Conservation (phyloP, 108 stramenopile species). For the Chaetoceros muelleri region DNA sequence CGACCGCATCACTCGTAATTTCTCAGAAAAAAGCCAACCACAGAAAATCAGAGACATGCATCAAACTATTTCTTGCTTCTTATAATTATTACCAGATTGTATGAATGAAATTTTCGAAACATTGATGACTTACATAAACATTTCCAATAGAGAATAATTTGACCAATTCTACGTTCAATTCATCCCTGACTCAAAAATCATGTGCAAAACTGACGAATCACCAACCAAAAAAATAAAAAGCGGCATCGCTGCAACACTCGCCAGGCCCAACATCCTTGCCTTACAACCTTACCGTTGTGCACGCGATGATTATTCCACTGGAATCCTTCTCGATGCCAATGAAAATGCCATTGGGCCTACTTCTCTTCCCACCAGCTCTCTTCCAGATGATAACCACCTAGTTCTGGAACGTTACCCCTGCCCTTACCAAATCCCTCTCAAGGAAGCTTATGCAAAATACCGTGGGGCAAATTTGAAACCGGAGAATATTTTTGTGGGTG, state of each 20-base stretch:
- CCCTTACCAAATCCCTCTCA: conserved; percentile 78
- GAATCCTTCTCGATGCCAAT: conserved; percentile 92
- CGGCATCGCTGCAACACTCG: conserved; percentile 53
- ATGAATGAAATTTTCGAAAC: no score
- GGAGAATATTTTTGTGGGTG: conserved; percentile 91
- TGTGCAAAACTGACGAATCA: not conserved
- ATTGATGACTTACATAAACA: no score
- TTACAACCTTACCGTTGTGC: conserved; percentile 93
- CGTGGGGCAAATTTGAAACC: conserved; percentile 42
- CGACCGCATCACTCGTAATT: no score
- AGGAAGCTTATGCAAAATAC: conserved; percentile 56
- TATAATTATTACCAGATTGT: no score
- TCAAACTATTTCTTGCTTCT: no score
- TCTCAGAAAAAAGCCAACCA: no score
- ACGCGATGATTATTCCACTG: conserved; percentile 87
- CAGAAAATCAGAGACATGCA: no score
- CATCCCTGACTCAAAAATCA: no score
- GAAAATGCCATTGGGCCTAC: conserved; percentile 89
- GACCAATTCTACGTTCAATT: no score
- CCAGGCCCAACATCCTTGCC: conserved; percentile 86
- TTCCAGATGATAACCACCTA: conserved; percentile 43
- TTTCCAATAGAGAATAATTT: no score
- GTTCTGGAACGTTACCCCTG: conserved; percentile 86
- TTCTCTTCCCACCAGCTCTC: conserved; percentile 40
- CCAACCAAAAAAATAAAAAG: not conserved